phyloP scores from a whole-genome alignment of 306 rosid species.

The Vigna mungo region DNA sequence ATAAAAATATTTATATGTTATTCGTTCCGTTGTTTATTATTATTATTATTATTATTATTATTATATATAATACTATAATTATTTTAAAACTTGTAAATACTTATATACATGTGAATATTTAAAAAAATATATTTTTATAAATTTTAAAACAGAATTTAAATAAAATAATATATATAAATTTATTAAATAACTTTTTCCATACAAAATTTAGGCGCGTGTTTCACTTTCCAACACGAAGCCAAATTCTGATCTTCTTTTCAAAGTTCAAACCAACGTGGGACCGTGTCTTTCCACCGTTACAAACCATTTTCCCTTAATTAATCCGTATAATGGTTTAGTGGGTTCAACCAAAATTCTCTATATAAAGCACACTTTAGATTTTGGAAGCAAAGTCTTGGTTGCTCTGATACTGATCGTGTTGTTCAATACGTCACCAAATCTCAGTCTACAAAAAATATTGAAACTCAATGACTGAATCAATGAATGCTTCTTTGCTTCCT shows the following conservation, averaged over 20 bases:
- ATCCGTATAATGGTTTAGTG: neutral
- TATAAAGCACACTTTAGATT: neutral
- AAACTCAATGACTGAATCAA: conserved; percentile 56
- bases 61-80: too few species aligned
- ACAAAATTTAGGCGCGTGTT: neutral
- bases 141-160: too few species aligned
- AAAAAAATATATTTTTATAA: too few species aligned
- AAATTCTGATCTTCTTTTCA: neutral
- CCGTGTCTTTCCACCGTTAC: conserved; percentile 43
- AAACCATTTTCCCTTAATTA: neutral
- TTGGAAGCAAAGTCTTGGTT: neutral
- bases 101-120: too few species aligned
- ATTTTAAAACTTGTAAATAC: too few species aligned
- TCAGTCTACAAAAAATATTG: neutral
- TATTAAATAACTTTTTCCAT: too few species aligned
- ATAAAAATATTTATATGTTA: too few species aligned
- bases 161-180: too few species aligned
- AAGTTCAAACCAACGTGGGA: neutral
- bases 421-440: conserved; percentile 17
- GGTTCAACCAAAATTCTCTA: neutral
- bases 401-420: neutral
- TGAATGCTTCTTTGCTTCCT: conserved; percentile 83
- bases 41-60: too few species aligned
- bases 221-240: conserved; percentile 38
- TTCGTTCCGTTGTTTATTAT: too few species aligned